A percentile compares a stretch with the other conserved stretches of the same genome.
Conservation (phyloP, 129 eudicot genomes). For the Oenanthe sinensis region DNA sequence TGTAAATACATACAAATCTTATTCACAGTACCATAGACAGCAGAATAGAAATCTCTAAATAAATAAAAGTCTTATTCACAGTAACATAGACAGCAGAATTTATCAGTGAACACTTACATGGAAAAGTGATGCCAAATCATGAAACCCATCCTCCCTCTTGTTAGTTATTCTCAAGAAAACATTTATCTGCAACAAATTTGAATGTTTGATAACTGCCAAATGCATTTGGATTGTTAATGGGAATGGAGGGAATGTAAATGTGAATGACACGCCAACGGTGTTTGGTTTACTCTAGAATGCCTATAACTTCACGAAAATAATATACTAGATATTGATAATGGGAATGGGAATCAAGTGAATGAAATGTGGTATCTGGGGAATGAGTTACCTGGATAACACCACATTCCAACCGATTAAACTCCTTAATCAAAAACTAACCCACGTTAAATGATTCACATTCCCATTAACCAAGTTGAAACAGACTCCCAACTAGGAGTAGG, state of each 20-base stretch:
- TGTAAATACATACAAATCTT: background rate
- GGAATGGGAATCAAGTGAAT: background rate
- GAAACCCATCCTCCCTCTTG: conserved; percentile 93
- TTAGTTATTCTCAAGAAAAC: conserved; percentile 85
- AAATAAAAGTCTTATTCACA: background rate
- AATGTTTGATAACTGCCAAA: background rate
- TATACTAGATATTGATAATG: background rate
- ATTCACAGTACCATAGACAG: background rate
- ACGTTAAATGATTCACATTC: background rate
- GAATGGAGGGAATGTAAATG: background rate
- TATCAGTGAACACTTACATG: conserved; percentile 50
- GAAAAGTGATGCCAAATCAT: conserved; percentile 94
- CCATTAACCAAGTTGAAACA: background rate
- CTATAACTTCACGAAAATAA: background rate
- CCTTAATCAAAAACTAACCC: background rate
- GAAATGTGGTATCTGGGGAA: background rate
- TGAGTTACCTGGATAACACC: background rate
- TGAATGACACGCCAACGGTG: background rate
- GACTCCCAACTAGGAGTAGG: background rate
- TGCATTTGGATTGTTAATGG: background rate
- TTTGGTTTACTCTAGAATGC: background rate
- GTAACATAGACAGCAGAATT: background rate
- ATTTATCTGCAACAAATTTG: conserved; percentile 55
- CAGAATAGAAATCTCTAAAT: background rate
- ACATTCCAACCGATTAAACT: background rate